Base-by-base conservation (phyloP, 169 alveolate species). In the Plasmodium cynomolgi region DNA sequence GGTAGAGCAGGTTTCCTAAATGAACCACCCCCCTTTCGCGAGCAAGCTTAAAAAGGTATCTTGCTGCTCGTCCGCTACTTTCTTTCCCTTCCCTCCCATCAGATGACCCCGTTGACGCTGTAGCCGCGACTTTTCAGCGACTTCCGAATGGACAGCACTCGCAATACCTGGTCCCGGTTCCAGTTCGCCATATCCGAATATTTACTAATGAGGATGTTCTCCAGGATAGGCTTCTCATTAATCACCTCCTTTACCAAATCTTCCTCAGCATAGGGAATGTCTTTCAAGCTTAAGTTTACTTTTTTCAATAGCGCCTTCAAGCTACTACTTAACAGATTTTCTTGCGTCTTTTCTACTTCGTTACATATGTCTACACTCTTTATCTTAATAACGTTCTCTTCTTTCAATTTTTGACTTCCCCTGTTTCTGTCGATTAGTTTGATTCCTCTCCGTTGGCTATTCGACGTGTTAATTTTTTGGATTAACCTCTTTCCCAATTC, bases 231-330 rank as follows among this genome's bases (percentile, higher is more conserved):
- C 81, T 85, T 85, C 8, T 85, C 73, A 20, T 85, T 85, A 33
- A 85, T 85, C 4, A 85, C 56, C 41, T 85, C 93, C 26, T 85
- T 85, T 1, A 85, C 6, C 62, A 85, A 41, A n/a, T 85, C 81
- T 5, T 85, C 93, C 15, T 85, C 93, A 31, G 93, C 94, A 54
- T 44, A 23, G n/a, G 94, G 94, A 34, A 90, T 90, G 9, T 37
- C 83, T 20, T 26, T 81, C 50, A 90, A 80, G 3, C 84, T 44
- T 1, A 90, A 6, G 2, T 80, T 90, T 58, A 90, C 23, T 80
- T 90, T 90, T 3, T 80, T 58, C 34, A 90, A 68, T 37, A 80
- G 7, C 1, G 20, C 33, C 72, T 39, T 79, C 72, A 90, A 23
- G 50, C 62, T 54, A 29, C 2, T 62, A 33, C 34, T 88, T 58